Evolutionary conservation across 371 early-diverging fungal species (phyloP).

Genomic region (Mucor irregularis): DNA sequence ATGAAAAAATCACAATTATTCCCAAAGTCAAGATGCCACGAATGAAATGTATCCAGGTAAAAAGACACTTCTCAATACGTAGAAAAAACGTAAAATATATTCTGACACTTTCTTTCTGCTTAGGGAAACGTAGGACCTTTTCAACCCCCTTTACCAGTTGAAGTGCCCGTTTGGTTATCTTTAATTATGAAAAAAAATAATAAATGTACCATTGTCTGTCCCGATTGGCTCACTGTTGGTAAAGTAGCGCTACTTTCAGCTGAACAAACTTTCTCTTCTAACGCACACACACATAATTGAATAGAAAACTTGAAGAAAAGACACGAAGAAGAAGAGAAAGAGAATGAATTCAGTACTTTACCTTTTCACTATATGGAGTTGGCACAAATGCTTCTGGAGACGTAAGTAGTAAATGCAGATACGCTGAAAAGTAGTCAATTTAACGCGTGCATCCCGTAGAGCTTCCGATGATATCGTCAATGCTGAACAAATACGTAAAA

Average conservation of each 20-base stretch:
- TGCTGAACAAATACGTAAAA: slow-evolving; percentile 64
- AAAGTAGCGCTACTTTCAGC: background rate
- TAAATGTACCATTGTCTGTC: slow-evolving; percentile 82
- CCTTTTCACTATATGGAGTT: slow-evolving; percentile 86
- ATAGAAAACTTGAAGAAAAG: slow-evolving; percentile 56
- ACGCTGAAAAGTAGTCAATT: background rate
- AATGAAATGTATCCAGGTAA: slow-evolving; percentile 69
- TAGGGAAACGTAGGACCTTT: slow-evolving; percentile 38
- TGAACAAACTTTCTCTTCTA: background rate
- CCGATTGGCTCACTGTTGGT: slow-evolving; percentile 71
- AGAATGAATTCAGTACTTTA: slow-evolving; percentile 67
- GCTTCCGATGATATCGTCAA: slow-evolving; percentile 83
- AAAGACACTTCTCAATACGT: background rate
- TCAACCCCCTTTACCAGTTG: slow-evolving; percentile 67
- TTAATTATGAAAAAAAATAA: slow-evolving; percentile 78
- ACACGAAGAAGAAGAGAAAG: slow-evolving; percentile 60
- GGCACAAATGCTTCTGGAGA: slow-evolving; percentile 71
- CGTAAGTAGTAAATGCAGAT: slow-evolving; percentile 44
- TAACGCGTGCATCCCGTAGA: slow-evolving; percentile 28
- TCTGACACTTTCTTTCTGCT: background rate
- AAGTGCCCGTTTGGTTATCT: slow-evolving; percentile 90
- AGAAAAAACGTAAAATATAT: background rate
- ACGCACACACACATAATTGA: background rate
- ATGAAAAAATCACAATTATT: slow-evolving; percentile 69
- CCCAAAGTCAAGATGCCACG: slow-evolving; percentile 64